These are phyloP conservation scores for Holtermannia corniformis DNA, from an alignment of 768 basidiomycete species.

Conservation along the genomic window DNA sequence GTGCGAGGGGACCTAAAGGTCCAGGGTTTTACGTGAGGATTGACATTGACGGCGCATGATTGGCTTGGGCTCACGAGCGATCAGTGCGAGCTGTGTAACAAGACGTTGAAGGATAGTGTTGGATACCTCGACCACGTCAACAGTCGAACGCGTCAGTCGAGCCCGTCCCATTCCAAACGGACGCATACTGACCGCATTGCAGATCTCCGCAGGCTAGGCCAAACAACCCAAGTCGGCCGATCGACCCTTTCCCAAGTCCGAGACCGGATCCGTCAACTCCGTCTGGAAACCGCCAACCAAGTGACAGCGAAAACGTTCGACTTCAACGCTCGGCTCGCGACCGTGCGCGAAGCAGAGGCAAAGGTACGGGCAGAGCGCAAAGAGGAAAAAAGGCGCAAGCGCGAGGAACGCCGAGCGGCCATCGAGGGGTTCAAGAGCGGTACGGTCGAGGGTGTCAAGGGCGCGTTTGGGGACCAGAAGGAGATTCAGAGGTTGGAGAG, in stretches of 20 bases:
- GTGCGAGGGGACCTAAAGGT: constrained; percentile 51
- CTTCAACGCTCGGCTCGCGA: constrained; percentile 78
- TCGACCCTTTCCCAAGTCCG: constrained; percentile 91
- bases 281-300: constrained; percentile 76
- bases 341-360: constrained; percentile 65
- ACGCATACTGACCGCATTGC: constrained; percentile 3
- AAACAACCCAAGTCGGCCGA: constrained; percentile 80
- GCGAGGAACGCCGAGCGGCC: constrained; percentile 57
- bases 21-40: constrained; percentile 69
- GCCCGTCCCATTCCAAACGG: not conserved
- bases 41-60: not conserved
- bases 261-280: constrained; percentile 72
- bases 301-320: constrained; percentile 83
- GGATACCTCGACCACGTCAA: constrained; percentile 95
- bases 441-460: constrained; percentile 17
- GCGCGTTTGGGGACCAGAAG: constrained; percentile 6
- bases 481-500: constrained; percentile 6
- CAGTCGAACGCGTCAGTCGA: constrained; percentile 71
- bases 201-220: constrained; percentile 93
- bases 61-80: not conserved
- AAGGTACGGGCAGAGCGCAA: constrained; percentile 48
- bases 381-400: constrained; percentile 53
- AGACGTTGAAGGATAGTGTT: constrained; percentile 87
- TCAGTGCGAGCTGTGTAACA: constrained; percentile 73
- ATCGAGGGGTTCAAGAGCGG: constrained; percentile 59